Conservation (phyloP, 2,329 filamentous ascomycete genomes). For the Cercospora canescens region DNA sequence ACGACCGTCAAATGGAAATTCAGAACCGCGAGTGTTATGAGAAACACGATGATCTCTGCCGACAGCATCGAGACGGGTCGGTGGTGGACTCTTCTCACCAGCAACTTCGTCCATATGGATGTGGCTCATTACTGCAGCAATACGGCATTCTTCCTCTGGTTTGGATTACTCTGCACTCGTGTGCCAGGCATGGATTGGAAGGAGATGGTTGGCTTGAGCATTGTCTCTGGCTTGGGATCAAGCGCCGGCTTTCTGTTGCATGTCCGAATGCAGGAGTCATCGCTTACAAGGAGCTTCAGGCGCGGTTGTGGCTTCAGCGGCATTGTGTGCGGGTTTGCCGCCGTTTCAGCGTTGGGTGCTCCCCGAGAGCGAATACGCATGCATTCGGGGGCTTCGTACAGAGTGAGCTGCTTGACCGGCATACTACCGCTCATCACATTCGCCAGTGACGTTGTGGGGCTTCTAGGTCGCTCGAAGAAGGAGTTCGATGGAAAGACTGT, state of each 20-base stretch:
- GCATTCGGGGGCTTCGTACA: neutral
- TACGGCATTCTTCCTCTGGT: neutral
- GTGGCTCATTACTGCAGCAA: neutral
- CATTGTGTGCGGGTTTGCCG: neutral
- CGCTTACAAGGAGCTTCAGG: neutral
- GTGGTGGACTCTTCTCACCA: neutral
- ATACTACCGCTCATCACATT: too few species aligned
- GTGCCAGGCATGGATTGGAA: neutral
- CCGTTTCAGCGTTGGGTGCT: neutral
- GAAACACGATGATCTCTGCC: neutral
- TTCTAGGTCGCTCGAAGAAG: too few species aligned
- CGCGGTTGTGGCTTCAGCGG: neutral
- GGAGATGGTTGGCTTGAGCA: neutral
- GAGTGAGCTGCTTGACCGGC: too few species aligned
- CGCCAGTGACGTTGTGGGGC: too few species aligned
- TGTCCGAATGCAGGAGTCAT: too few species aligned
- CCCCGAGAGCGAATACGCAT: neutral
- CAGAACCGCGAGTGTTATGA: neutral
- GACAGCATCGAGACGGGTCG: too few species aligned
- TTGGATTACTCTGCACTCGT: neutral
- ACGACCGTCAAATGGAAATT: too few species aligned
- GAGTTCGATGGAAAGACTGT: too few species aligned
- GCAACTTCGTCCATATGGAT: neutral
- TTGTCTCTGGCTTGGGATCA: neutral
- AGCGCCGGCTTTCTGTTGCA: neutral